These are phyloP conservation scores for Caulochytrium protostelioides DNA, from an alignment of 371 early-diverging fungal species.

Conservation along the genomic window DNA sequence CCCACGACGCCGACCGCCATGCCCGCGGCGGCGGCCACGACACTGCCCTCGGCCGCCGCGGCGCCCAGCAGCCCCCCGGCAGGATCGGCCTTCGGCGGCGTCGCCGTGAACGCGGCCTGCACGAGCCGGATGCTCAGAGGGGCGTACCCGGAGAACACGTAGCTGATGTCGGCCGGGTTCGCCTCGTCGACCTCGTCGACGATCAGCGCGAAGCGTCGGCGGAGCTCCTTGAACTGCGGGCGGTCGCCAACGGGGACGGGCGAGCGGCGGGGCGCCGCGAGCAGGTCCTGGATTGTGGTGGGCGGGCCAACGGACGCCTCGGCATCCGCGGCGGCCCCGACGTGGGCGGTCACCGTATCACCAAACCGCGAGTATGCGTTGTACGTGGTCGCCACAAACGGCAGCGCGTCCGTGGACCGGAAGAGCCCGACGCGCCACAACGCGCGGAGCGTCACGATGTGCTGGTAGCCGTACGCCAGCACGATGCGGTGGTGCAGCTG, in stretches of 20 bases:
- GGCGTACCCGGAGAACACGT: conserved; percentile 85
- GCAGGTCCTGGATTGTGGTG: too few relatives aligned
- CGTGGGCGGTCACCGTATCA: too few relatives aligned
- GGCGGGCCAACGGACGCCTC: too few relatives aligned
- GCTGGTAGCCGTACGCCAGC: conserved; percentile 78
- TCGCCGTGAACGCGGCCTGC: conserved; percentile 42
- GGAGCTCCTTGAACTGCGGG: too few relatives aligned
- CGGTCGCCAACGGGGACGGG: too few relatives aligned
- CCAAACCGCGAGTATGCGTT: conserved; percentile 6
- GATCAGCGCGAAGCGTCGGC: conserved; percentile 49
- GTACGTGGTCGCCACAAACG: conserved; percentile 1
- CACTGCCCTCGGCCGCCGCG: conserved; percentile 3
- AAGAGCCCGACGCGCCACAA: conserved; percentile 46
- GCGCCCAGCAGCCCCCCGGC: conserved; percentile 10
- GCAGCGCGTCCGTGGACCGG: too few relatives aligned
- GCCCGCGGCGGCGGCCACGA: conserved; percentile 1
- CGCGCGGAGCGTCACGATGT: conserved; percentile 56
- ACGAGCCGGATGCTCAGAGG: conserved; percentile 69
- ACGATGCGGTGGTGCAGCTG: conserved; percentile 57
- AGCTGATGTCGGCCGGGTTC: conserved; percentile 65
- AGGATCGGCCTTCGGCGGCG: conserved; percentile 3
- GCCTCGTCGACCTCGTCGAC: conserved; percentile 67
- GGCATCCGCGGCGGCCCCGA: too few relatives aligned
- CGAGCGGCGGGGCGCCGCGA: too few relatives aligned
- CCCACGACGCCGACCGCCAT: conserved; percentile 1